A percentile compares a stretch with the other conserved stretches of the same genome.
These are phyloP conservation scores for Coniochaeta sp. DNA, from an alignment of 2,329 filamentous ascomycete genomes.

Conservation along the genomic window DNA sequence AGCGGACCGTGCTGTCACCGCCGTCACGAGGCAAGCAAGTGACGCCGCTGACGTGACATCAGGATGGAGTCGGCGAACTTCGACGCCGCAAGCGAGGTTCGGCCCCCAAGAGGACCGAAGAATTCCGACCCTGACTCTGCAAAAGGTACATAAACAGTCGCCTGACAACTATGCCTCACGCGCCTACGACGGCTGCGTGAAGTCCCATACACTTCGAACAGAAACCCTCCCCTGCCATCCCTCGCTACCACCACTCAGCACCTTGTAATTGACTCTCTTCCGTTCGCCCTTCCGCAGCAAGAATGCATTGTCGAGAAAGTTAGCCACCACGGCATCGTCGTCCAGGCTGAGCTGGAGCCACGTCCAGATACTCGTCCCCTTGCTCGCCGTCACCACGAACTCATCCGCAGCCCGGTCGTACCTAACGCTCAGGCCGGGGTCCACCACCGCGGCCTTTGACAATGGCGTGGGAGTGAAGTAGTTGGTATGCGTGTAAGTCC, in stretches of 20 bases:
- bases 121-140: no score
- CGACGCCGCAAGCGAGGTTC: no score
- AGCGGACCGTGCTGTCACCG: no score
- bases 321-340: conserved; percentile 37
- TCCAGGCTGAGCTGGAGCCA: conserved; percentile 39
- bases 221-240: conserved; percentile 36
- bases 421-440: conserved; percentile 34
- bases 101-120: no score
- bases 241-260: conserved; percentile 37
- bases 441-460: conserved; percentile 35
- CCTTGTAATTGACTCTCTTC: conserved; percentile 35
- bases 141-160: no score
- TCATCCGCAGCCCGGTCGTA: conserved; percentile 17
- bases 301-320: conserved; percentile 48
- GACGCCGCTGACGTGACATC: no score
- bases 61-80: no score
- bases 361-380: conserved; percentile 43
- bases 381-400: conserved; percentile 40
- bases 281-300: conserved; percentile 36
- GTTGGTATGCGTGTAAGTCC: conserved; percentile 40
- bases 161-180: no score
- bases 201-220: conserved; percentile 45
- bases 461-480: conserved; percentile 41
- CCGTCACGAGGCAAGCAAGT: no score
- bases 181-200: neutral